Conservation (phyloP, 352 stramenopile genomes). For the Pythium grandisporangium region DNA sequence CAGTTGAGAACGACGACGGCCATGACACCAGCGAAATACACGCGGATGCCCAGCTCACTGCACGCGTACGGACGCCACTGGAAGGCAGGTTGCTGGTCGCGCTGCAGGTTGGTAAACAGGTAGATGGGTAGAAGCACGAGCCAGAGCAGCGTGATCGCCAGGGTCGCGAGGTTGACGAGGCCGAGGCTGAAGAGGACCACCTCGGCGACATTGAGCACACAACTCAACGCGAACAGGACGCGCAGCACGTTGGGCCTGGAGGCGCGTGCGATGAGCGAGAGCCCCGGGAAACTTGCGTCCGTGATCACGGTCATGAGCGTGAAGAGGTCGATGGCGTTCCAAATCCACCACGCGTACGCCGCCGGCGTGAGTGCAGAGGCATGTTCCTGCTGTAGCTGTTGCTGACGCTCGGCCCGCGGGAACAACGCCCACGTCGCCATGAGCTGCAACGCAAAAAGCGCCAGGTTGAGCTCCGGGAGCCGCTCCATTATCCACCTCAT, state of each 20-base stretch:
- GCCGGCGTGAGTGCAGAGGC: conserved; percentile 50
- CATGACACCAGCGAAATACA: conserved; percentile 64
- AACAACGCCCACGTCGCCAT: conserved; percentile 33
- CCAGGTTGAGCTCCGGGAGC: conserved; percentile 42
- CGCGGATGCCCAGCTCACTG: conserved; percentile 47
- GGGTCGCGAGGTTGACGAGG: conserved; percentile 22
- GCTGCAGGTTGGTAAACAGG: conserved; percentile 46
- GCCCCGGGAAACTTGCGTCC: conserved; percentile 35
- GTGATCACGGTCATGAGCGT: conserved; percentile 38
- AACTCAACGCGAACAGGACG: conserved; percentile 44
- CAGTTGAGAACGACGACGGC: conserved; percentile 40
- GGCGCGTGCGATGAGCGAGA: conserved; percentile 37
- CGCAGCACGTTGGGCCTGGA: conserved; percentile 33
- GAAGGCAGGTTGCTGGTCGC: conserved; percentile 27
- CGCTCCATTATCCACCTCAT: too few species aligned
- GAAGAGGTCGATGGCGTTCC: conserved; percentile 52
- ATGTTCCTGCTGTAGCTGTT: conserved; percentile 12
- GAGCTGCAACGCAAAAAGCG: conserved; percentile 40
- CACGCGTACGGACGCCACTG: conserved; percentile 43
- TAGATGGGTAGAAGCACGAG: conserved; percentile 53
- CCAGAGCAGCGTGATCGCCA: conserved; percentile 51
- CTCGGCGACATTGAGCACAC: conserved; percentile 37
- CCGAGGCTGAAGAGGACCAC: conserved; percentile 36
- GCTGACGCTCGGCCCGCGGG: conserved; percentile 9
- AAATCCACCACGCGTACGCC: conserved; percentile 50